These are phyloP conservation scores for Psophocarpus tetragonolobus DNA, from an alignment of 306 rosid species.

Conservation along the genomic window DNA sequence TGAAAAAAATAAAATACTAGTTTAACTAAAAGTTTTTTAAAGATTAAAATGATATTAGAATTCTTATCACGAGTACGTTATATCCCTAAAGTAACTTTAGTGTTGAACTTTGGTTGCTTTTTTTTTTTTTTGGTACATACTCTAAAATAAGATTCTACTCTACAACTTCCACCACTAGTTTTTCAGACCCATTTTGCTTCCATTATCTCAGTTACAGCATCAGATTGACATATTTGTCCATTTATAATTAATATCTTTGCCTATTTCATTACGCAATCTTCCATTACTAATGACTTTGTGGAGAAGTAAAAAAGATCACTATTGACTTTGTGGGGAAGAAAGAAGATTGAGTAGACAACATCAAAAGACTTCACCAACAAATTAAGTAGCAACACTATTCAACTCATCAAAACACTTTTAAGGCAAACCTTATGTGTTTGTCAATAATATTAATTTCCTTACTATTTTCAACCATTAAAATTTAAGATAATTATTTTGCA, in stretches of 20 bases:
- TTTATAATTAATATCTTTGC: background rate
- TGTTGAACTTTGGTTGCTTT: too few species aligned
- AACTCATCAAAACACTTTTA: background rate
- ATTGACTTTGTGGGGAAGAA: background rate
- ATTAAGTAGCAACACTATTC: background rate
- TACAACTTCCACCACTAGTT: background rate
- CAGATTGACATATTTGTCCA: background rate
- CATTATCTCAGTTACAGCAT: background rate
- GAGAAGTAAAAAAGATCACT: background rate
- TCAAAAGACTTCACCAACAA: background rate
- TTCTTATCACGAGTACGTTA: too few species aligned
- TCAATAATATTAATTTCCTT: background rate
- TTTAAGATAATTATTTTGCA: too few species aligned
- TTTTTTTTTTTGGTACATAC: too few species aligned
- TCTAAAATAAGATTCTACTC: background rate
- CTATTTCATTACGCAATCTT: conserved; percentile 1
- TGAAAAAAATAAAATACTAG: too few species aligned
- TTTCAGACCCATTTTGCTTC: background rate
- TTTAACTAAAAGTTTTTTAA: too few species aligned
- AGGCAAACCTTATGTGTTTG: background rate
- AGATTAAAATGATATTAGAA: too few species aligned
- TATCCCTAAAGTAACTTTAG: too few species aligned
- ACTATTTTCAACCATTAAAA: too few species aligned
- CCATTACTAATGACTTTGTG: background rate
- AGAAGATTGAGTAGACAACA: background rate